Conservation (phyloP, 352 stramenopile species). For the Phytopythium aichiense region DNA sequence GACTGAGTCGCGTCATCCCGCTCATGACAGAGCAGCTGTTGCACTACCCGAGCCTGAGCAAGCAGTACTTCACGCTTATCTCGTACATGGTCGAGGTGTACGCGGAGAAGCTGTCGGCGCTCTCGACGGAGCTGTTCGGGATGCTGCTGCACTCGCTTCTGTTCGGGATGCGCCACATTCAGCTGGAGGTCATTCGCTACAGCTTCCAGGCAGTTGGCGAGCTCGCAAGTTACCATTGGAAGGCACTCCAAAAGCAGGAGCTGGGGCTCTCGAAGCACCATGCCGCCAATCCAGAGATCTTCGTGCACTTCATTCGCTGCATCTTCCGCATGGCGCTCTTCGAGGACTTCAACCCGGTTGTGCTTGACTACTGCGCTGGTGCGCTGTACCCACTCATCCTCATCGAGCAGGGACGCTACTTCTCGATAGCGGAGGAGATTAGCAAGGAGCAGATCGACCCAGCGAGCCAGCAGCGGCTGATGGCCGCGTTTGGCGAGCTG, state of each 20-base stretch:
- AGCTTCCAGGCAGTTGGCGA: constrained; percentile 82
- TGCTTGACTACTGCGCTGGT: constrained; percentile 64
- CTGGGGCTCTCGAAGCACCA: constrained; percentile 44
- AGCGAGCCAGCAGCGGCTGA: constrained; percentile 43
- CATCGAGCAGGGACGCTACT: constrained; percentile 72
- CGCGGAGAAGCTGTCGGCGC: constrained; percentile 62
- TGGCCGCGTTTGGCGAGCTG: constrained; percentile 58
- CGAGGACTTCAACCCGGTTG: constrained; percentile 70
- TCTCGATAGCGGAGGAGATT: constrained; percentile 60
- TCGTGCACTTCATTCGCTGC: constrained; percentile 67
- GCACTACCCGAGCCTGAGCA: constrained; percentile 79
- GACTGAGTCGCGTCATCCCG: constrained; percentile 81
- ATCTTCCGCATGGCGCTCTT: constrained; percentile 81
- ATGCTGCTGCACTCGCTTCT: constrained; percentile 75
- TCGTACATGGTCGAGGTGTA: constrained; percentile 87
- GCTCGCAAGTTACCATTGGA: constrained; percentile 68
- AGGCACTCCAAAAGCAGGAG: constrained; percentile 42
- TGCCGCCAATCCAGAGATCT: constrained; percentile 49
- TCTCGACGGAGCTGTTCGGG: constrained; percentile 62
- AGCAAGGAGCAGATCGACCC: constrained; percentile 46
- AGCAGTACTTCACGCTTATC: constrained; percentile 88
- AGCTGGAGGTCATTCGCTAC: constrained; percentile 70
- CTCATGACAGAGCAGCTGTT: constrained; percentile 89
- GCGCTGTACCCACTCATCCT: constrained; percentile 81
- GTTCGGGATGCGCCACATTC: constrained; percentile 69